phyloP scores from a whole-genome alignment of 805 yeast genomes.

The Ogataea dorogensis region DNA sequence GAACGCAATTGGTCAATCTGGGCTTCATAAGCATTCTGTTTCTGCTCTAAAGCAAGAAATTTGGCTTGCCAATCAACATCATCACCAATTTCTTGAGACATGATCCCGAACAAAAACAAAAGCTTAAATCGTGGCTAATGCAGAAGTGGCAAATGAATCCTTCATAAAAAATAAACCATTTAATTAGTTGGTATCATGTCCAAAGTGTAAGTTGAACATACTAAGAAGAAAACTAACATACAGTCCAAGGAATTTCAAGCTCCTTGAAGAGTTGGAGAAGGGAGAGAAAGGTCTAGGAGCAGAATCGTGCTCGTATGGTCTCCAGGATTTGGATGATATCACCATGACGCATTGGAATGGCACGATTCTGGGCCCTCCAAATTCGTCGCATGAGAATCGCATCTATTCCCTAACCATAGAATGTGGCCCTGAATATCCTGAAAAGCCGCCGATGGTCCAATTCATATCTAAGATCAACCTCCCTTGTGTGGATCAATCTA shows the following conservation, averaged over 20 bases:
- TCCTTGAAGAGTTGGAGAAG: conserved; percentile 93
- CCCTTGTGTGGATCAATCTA: conserved; percentile 76
- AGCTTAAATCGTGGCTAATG: conserved; percentile 10
- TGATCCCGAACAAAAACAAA: conserved; percentile 2
- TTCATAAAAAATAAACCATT: conserved; percentile 2
- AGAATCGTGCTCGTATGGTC: conserved; percentile 94
- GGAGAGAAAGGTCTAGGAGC: conserved; percentile 98
- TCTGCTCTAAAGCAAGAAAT: background rate
- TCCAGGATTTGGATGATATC: conserved; percentile 86
- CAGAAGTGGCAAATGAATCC: conserved; percentile 9
- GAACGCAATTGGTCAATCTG: conserved; percentile 2
- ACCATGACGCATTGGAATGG: conserved; percentile 97
- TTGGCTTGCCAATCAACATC: conserved; percentile 1
- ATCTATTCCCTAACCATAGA: conserved; percentile 79
- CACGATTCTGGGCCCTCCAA: conserved; percentile 95
- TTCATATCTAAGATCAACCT: conserved; percentile 84
- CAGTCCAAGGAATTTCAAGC: conserved; percentile 90
- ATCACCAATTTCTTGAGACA: too few species aligned
- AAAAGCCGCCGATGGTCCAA: conserved; percentile 77
- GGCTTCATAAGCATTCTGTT: conserved; percentile 5
- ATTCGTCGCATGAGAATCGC: conserved; percentile 79
- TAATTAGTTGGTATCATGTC: conserved; percentile 18
- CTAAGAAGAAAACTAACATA: conserved; percentile 1
- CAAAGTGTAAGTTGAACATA: conserved; percentile 24
- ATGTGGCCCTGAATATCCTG: conserved; percentile 87